A percentile compares a stretch with the other conserved stretches of the same genome.
These are phyloP conservation scores for Colletotrichum trifolii DNA, from an alignment of 2,329 filamentous ascomycete genomes.

Conservation along the genomic window DNA sequence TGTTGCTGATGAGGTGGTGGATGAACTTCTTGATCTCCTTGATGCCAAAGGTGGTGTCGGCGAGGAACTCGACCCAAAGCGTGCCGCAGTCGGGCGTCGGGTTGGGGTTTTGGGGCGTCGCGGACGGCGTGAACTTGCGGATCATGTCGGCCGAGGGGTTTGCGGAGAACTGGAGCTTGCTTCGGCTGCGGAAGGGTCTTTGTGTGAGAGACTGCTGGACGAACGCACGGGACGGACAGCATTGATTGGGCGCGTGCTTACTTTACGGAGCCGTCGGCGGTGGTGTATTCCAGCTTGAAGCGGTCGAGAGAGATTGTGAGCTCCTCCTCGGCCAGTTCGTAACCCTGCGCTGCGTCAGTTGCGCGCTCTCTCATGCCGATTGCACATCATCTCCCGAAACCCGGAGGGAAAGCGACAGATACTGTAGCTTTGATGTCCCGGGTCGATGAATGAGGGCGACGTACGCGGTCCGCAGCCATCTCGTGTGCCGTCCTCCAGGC, in stretches of 20 bases:
- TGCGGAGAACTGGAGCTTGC: constrained; percentile 87
- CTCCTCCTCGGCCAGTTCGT: constrained; percentile 91
- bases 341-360: constrained; percentile 72
- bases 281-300: constrained; percentile 79
- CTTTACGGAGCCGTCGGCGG: constrained; percentile 80
- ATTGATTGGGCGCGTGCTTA: constrained; percentile 56
- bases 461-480: constrained; percentile 91
- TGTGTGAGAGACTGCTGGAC: background rate
- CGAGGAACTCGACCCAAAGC: constrained; percentile 93
- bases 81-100: constrained; percentile 82
- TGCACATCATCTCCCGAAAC: too few relatives aligned
- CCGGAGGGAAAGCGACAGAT: background rate
- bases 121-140: constrained; percentile 80
- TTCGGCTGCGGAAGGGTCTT: constrained; percentile 67
- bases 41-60: constrained; percentile 83
- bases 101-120: constrained; percentile 75
- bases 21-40: constrained; percentile 93
- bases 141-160: constrained; percentile 87
- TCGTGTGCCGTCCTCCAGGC: constrained; percentile 94
- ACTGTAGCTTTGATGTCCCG: too few relatives aligned
- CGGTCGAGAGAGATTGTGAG: constrained; percentile 86
- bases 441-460: constrained; percentile 44
- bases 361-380: background rate
- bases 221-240: background rate
- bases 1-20: constrained; percentile 80